Conservation (phyloP, 768 basidiomycete genomes). For the Guyanaporus albipodus region DNA sequence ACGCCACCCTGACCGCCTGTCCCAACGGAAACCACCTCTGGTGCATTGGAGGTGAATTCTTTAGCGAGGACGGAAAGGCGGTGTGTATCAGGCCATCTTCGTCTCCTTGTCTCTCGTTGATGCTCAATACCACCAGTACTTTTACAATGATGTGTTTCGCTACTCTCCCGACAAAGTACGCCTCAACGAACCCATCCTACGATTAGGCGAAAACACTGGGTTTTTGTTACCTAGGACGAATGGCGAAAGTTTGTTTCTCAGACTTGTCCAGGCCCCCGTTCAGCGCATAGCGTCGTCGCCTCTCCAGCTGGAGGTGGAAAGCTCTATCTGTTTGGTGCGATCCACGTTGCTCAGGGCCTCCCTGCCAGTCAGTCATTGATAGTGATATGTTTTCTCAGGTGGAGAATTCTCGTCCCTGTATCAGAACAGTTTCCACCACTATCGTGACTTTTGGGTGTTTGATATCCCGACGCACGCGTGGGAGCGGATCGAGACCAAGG, state of each 20-base stretch:
- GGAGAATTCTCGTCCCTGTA: slow-evolving; percentile 85
- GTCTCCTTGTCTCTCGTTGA: neutral
- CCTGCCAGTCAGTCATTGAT: too few species aligned
- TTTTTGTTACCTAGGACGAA: slow-evolving; percentile 59
- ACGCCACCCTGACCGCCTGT: slow-evolving; percentile 76
- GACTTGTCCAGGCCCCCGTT: slow-evolving; percentile 83
- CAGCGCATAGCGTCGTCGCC: slow-evolving; percentile 78
- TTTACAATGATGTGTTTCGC: slow-evolving; percentile 85
- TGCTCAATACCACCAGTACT: slow-evolving; percentile 48
- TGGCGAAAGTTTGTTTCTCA: slow-evolving; percentile 85
- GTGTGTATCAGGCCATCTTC: slow-evolving; percentile 36
- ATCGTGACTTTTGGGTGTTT: slow-evolving; percentile 87
- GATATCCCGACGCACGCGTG: slow-evolving; percentile 74
- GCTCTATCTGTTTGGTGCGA: slow-evolving; percentile 72
- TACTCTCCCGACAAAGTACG: slow-evolving; percentile 78
- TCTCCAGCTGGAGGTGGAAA: slow-evolving; percentile 81
- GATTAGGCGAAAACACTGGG: neutral
- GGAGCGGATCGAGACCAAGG: slow-evolving; percentile 87
- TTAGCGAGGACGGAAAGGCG: slow-evolving; percentile 80
- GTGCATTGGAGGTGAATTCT: slow-evolving; percentile 85
- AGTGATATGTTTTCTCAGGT: slow-evolving; percentile 45
- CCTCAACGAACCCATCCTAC: neutral
- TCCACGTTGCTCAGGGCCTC: too few species aligned
- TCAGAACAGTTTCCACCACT: slow-evolving; percentile 85
- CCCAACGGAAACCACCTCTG: slow-evolving; percentile 79